Conservation (phyloP, 305 asterid species). For the Fraxinus velutina region DNA sequence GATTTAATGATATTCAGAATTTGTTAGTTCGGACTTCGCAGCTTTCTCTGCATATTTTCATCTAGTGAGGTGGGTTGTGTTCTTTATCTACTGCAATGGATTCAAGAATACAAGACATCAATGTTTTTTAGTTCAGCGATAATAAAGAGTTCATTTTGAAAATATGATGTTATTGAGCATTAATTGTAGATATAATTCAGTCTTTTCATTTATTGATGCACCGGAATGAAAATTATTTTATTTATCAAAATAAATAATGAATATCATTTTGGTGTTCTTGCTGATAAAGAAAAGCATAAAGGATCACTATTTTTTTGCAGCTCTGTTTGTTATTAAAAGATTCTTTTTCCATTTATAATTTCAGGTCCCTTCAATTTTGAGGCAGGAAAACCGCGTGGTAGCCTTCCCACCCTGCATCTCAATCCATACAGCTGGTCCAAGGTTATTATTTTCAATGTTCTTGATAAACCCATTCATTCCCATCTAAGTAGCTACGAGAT, state of each 20-base stretch:
- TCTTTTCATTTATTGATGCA: not conserved
- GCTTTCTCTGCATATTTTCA: not conserved
- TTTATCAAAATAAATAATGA: not conserved
- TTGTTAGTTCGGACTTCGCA: not conserved
- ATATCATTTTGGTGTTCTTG: not conserved
- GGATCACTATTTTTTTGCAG: not conserved
- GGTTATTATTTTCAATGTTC: slow-evolving; percentile 41
- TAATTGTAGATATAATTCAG: not conserved
- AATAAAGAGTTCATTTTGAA: not conserved
- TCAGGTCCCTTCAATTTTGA: slow-evolving; percentile 93
- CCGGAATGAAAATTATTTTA: not conserved
- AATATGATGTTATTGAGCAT: not conserved
- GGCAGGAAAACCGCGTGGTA: slow-evolving; percentile 46
- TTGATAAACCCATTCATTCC: not conserved
- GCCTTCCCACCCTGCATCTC: slow-evolving; percentile 74
- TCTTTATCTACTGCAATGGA: not conserved
- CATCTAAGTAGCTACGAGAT: not conserved
- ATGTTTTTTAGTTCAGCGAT: not conserved
- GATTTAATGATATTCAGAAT: not conserved
- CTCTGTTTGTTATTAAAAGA: not conserved
- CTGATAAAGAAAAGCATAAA: not conserved
- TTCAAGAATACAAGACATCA: not conserved
- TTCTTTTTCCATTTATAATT: slow-evolving; percentile 10
- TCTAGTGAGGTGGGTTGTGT: not conserved
- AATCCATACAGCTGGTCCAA: slow-evolving; percentile 95